Evolutionary conservation across 768 basidiomycete species (phyloP).

Genomic region (Neoboletus brunneissimus): DNA sequence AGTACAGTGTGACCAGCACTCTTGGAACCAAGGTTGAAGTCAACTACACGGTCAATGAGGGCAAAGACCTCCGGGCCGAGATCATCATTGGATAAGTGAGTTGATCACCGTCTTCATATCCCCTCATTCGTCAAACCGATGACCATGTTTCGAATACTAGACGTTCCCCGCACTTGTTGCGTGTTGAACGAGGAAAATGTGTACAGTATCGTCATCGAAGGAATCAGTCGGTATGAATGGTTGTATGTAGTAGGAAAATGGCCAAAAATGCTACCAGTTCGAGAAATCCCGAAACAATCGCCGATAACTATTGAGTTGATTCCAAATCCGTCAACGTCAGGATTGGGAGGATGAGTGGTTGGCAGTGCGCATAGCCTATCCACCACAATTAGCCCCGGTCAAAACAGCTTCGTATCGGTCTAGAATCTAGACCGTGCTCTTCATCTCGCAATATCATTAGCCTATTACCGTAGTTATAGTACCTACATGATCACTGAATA

Average conservation of each 20-base stretch:
- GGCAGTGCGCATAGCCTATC: no score
- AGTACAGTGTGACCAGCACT: constrained; percentile 8
- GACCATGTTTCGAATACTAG: not conserved
- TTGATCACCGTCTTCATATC: no score
- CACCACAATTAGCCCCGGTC: no score
- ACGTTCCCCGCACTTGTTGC: not conserved
- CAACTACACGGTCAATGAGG: constrained; percentile 1
- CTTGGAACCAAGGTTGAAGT: constrained; percentile 1
- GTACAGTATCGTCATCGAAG: not conserved
- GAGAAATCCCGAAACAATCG: not conserved
- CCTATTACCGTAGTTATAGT: no score
- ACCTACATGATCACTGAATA: no score
- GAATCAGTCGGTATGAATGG: not conserved
- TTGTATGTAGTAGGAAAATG: not conserved
- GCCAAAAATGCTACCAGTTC: not conserved
- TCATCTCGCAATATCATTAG: no score
- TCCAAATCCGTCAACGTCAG: no score
- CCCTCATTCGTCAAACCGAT: not conserved
- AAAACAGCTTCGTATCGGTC: no score
- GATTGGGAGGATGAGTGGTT: no score
- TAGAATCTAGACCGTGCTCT: no score
- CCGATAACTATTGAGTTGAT: not conserved
- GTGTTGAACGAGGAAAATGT: not conserved
- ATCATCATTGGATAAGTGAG: constrained; percentile 8
- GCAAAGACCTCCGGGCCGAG: constrained; percentile 7